A percentile compares a stretch with the other conserved stretches of the same genome.
Conservation (phyloP, 2,329 filamentous ascomycete species). For the Fusarium nanum region DNA sequence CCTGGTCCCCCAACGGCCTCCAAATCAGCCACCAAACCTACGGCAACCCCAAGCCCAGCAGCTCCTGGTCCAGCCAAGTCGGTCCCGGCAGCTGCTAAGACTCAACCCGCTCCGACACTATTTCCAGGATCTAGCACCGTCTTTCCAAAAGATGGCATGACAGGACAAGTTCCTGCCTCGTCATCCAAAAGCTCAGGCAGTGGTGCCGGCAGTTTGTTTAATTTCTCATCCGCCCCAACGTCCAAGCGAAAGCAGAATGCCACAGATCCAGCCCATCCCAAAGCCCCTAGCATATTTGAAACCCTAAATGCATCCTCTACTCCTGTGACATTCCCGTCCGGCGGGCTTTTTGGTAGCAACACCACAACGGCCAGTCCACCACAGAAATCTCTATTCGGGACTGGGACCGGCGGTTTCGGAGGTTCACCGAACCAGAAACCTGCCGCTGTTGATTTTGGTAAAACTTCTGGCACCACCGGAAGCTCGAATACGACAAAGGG, state of each 20-base stretch:
- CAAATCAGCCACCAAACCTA: not conserved
- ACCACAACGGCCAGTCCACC: accelerated
- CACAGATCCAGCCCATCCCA: not conserved
- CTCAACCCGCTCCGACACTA: not conserved
- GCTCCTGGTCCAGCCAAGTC: not conserved
- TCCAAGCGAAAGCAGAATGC: not conserved
- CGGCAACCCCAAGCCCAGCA: not conserved
- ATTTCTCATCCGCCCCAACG: too few species aligned
- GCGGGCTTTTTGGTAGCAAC: not conserved
- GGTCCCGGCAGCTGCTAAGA: not conserved
- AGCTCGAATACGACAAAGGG: not conserved
- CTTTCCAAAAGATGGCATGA: not conserved
- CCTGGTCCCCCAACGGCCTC: not conserved
- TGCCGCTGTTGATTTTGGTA: not conserved
- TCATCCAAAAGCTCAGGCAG: not conserved
- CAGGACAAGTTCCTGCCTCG: not conserved
- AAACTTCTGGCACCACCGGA: not conserved
- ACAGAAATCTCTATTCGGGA: not conserved
- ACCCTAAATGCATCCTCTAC: not conserved
- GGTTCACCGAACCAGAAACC: not conserved
- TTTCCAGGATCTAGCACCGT: not conserved
- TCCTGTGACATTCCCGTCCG: not conserved
- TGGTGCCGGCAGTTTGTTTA: too few species aligned
- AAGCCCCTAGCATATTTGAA: not conserved
- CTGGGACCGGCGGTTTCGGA: not conserved